These are phyloP conservation scores for Chaetomium strumarium DNA, from an alignment of 2,329 filamentous ascomycete genomes.

Conservation along the genomic window DNA sequence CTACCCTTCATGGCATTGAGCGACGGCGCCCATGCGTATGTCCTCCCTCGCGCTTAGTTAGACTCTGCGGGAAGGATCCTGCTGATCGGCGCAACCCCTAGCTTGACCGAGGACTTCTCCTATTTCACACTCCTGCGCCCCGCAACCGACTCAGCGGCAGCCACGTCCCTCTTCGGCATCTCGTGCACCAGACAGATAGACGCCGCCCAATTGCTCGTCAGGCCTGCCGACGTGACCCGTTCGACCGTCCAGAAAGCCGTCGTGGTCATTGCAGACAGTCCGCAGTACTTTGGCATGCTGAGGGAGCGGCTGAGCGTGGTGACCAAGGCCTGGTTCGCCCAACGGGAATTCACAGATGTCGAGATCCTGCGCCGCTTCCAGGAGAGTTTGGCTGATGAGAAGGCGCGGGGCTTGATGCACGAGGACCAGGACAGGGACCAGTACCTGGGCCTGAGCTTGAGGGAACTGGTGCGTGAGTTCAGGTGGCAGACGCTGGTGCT, in stretches of 20 bases:
- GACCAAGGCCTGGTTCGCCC: conserved; percentile 92
- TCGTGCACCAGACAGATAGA: conserved; percentile 91
- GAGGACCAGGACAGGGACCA: conserved; percentile 74
- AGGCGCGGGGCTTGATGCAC: conserved; percentile 48
- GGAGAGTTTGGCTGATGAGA: conserved; percentile 72
- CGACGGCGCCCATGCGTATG: conserved; percentile 89
- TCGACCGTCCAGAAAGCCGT: conserved; percentile 98
- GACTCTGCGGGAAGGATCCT: background rate
- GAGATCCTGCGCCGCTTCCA: conserved; percentile 90
- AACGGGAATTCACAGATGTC: conserved; percentile 83
- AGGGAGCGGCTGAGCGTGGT: conserved; percentile 86
- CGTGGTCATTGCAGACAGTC: conserved; percentile 87
- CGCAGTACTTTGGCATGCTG: conserved; percentile 83
- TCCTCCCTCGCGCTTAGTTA: conserved; percentile 17
- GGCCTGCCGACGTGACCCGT: conserved; percentile 85
- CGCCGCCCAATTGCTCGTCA: conserved; percentile 66
- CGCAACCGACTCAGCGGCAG: conserved; percentile 46
- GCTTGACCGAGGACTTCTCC: conserved; percentile 90
- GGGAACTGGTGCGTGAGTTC: conserved; percentile 90
- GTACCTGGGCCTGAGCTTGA: conserved; percentile 80
- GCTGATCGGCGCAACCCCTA: conserved; percentile 29
- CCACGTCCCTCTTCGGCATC: conserved; percentile 89
- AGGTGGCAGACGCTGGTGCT: conserved; percentile 90
- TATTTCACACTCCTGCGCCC: conserved; percentile 87
- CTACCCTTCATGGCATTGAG: conserved; percentile 93